Evolutionary conservation across 345 rosid species (phyloP), one percentile per base, ranked within the genome.

Genomic region (Populus simonii): DNA sequence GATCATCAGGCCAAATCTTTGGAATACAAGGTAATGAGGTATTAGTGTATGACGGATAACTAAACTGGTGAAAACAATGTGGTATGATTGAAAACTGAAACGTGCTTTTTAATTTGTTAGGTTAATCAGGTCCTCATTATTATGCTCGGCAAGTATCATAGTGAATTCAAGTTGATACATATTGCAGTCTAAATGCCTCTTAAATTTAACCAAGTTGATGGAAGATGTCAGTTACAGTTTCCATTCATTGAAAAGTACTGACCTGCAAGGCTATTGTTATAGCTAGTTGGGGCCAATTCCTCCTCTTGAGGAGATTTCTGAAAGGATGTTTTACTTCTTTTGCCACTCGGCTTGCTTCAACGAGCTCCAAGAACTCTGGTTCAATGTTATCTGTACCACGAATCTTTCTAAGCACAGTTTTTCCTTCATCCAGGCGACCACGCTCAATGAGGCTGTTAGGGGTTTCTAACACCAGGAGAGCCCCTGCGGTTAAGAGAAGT

Each of bases 371-470:
- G 86, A 86, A 96, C 86, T 96, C 98, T 2, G 93, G 92, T 49
- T 96, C 98, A 6, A 96, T 86, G 2, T 92, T 91, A 75, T 96
- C 85, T 0, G 97, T 93, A 15, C 99, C 99, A 12, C 99, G 83
- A 31, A 93, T 93, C 73, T 57, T 88, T 69, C 93, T 83, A 0
- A 96, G 96, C 16, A 93, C 96, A 6, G 92, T 79, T 77, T 96
- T 96, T 9, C 99, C 99, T 87, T 96, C 92, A 16, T 92, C 99
- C 1, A 85, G 80, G n/a, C 66, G 92, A 27, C 93, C 98, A 18
- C 99, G 91, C 76, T 93, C 99, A 2, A 96, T 86, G 39, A 96
- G 92, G 79, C 98, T 92, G 85, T 93, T 96, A 0, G 99, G 99
- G 36, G 96, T 93, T 63, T 96, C 99, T 2, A 88, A 81, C 67